These are phyloP conservation scores for Tuber aestivum DNA, from an alignment of 495 filamentous ascomycete species.

Conservation along the genomic window DNA sequence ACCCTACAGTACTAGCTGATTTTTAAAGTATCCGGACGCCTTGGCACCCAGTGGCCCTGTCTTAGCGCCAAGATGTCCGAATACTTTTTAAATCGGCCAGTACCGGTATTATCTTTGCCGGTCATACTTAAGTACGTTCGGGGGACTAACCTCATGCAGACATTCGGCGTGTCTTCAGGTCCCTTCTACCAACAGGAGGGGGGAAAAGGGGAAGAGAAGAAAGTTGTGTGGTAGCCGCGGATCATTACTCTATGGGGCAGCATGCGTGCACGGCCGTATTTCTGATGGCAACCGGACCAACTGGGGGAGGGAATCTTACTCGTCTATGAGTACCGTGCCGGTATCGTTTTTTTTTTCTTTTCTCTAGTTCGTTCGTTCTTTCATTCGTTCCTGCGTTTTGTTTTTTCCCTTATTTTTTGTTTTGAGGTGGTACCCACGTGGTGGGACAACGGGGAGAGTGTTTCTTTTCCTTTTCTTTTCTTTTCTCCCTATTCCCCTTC, in stretches of 20 bases:
- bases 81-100: too few species aligned
- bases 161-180: not conserved
- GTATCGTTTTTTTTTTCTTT: not conserved
- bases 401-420: not conserved
- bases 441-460: not conserved
- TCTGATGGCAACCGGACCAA: not conserved
- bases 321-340: not conserved
- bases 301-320: not conserved
- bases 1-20: too few species aligned
- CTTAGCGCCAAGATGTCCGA: too few species aligned
- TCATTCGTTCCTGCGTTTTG: not conserved
- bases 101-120: too few species aligned
- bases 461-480: not conserved
- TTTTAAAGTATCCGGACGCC: too few species aligned
- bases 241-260: not conserved
- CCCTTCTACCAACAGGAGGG: too few species aligned
- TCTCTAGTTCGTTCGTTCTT: not conserved
- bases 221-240: not conserved
- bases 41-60: too few species aligned
- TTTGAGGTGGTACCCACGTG: not conserved
- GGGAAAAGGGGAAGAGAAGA: not conserved
- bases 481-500: not conserved
- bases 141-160: not conserved
- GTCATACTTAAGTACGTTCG: not conserved
- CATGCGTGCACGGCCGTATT: not conserved